Base-by-base conservation (phyloP, 2,329 filamentous ascomycete species). In the Mariannaea sp. region DNA sequence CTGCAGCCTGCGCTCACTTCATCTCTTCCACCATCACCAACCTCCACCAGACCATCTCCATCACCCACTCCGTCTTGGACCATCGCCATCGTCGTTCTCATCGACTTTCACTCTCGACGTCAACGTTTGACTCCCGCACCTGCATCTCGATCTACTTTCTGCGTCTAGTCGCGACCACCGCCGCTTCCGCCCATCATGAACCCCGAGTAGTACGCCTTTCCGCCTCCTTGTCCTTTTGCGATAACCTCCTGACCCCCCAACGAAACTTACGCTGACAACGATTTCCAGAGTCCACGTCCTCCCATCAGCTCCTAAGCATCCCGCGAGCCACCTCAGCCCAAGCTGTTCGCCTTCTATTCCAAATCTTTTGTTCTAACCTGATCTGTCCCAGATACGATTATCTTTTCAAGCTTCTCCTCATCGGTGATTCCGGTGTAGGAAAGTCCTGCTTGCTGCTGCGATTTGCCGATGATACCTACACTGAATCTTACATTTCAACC, bases 331-430 rank as follows among this genome's bases (percentile, higher is more conserved):
- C 20, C 24, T 43, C 33, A 45, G 17, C 39, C 36, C 13, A 7
- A 35, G 30, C 41, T 20, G 22, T 39, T 29, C 26, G 17, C 14
- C 24, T 55, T 45, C 56, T 53, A 53, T 52, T 38, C 24, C 24
- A 20, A 27, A 56, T 64, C 30, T 20, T 36, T 14, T 55, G n/a
- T 57, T 62, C 66, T 71, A 57, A 71, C 65, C 27, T 46, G 16
- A 51, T 55, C 45, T 35, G 49, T n/a, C 49, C 47, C 72, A 97
- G 94, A 94, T 99, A 99, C 89, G 94, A 99, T 77, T 99, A 99
- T 78, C 92, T 99, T 72, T 99, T 99, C 87, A 99, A 99, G 87
- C 92, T 99, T 65, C 90, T 99, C 78, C 93, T 99, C 82, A 99
- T 99, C 86, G 94, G 94, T 78, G 94, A 99, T 77, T 99, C 94